Base-by-base conservation (phyloP, 2,329 filamentous ascomycete species). In the Teratosphaeria pseudoeucalypti region DNA sequence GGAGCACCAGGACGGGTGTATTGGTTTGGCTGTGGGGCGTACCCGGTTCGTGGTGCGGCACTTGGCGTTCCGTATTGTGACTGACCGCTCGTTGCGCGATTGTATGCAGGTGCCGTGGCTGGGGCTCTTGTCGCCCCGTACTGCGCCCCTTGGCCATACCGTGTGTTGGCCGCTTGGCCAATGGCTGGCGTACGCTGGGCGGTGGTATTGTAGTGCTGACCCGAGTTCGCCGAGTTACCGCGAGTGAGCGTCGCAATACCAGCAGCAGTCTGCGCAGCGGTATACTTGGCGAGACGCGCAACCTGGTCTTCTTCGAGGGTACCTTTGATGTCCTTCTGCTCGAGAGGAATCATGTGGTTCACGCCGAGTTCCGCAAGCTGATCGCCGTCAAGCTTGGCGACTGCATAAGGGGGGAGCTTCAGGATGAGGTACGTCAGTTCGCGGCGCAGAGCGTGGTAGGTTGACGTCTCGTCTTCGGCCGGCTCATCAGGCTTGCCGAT, bases 371-470 rank as follows among this genome's bases (percentile, higher is more conserved):
- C 88, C 34, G 86, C 87, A n/a, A 95, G 76, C 71, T 91, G 88
- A 70, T 95, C 88, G 10, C 90, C 90, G 67, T 95, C 87, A 62
- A 96, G 78, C 68, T 94, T 92, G 6, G 91, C 86, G 27, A 96
- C 88, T 1, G 88, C 89, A 70, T 90, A 94, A 1, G 91, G 91
- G 1, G 91, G 91, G 11, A 96, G 76, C 47, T 82, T 84, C 64
- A 87, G 81, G 61, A 95, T 82, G 63, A 95, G 84, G 34, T 91
- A 77, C 0, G 84, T 78, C 23, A 96, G 77, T 69, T 92, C 89
- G 3, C 85, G 82, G 70, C 88, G 90, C 57, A 96, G 79, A 29
- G 86, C 81, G 63, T 90, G 81, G 70, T 95, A 95, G 0, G 82
- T 76, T 47, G 77, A 76, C 43, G 78, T 71, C 65, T 87, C 84